phyloP scores from a whole-genome alignment of 2,329 filamentous ascomycete species.

The Aureobasidium sp. region DNA sequence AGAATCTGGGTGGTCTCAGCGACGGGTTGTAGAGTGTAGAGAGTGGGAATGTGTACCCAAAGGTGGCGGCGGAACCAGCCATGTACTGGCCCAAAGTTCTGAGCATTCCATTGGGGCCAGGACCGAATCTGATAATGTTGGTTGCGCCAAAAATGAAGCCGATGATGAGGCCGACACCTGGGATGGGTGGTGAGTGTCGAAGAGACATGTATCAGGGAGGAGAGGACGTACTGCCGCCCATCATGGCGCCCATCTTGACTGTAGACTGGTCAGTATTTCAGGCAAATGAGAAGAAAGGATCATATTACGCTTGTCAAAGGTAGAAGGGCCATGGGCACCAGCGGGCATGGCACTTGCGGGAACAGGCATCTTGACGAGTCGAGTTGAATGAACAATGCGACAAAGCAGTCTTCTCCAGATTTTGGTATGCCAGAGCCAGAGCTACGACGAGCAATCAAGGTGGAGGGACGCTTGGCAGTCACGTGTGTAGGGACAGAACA shows the following conservation, averaged over 20 bases:
- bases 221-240: constrained; percentile 80
- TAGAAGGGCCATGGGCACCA: constrained; percentile 53
- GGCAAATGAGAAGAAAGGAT: constrained; percentile 17
- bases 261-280: constrained; percentile 22
- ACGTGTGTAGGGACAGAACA: neutral
- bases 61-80: constrained; percentile 88
- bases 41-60: constrained; percentile 6
- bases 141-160: constrained; percentile 92
- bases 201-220: neutral
- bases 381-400: neutral
- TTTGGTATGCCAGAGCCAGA: neutral
- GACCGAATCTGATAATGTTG: constrained; percentile 91
- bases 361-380: constrained; percentile 44
- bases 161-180: constrained; percentile 92
- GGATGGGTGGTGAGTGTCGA: constrained; percentile 21
- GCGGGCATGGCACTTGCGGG: constrained; percentile 40
- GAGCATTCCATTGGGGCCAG: constrained; percentile 88
- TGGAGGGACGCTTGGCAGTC: constrained; percentile 5
- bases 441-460: constrained; percentile 1
- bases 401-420: neutral
- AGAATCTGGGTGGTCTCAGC: constrained; percentile 54
- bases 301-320: constrained; percentile 61
- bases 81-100: constrained; percentile 94
- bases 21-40: neutral
- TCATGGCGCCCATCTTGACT: constrained; percentile 99